Conservation (phyloP, 2,329 filamentous ascomycete genomes). For the Colletotrichum graminicola region DNA sequence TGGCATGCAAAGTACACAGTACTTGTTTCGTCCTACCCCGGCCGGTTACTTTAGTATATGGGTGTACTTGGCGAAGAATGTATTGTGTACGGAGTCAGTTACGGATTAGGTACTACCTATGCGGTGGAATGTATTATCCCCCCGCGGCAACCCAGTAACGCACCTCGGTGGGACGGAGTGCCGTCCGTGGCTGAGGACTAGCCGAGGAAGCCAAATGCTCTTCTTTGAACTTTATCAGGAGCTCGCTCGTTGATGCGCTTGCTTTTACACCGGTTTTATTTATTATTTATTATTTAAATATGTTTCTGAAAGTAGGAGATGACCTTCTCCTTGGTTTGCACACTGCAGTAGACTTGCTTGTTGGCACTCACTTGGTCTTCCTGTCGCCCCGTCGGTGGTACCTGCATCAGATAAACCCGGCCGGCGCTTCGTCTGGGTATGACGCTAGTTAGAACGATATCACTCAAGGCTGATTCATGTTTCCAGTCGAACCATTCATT, state of each 20-base stretch:
- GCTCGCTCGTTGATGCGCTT: neutral
- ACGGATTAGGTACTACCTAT: neutral
- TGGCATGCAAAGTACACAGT: conserved; percentile 6
- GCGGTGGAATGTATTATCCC: neutral
- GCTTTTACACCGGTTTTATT: neutral
- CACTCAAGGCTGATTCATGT: conserved; percentile 3
- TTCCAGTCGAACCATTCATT: neutral
- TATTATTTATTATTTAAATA: too few species aligned
- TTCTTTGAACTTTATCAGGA: neutral
- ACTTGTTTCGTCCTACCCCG: neutral
- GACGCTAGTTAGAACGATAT: conserved; percentile 10
- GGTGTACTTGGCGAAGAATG: too few species aligned
- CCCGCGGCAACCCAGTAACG: conserved; percentile 4
- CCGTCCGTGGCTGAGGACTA: conserved; percentile 6
- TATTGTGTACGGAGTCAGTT: too few species aligned
- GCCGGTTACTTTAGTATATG: neutral
- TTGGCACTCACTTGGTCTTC: neutral
- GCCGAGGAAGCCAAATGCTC: conserved; percentile 8
- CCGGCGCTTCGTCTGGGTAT: neutral
- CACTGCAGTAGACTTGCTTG: neutral
- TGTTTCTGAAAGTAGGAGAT: neutral
- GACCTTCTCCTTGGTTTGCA: neutral
- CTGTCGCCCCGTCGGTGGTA: neutral
- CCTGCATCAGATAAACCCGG: neutral
- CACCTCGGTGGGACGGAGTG: conserved; percentile 2